A percentile compares a stretch with the other conserved stretches of the same genome.
Conservation (phyloP, 768 basidiomycete genomes). For the Zangia roseola region DNA sequence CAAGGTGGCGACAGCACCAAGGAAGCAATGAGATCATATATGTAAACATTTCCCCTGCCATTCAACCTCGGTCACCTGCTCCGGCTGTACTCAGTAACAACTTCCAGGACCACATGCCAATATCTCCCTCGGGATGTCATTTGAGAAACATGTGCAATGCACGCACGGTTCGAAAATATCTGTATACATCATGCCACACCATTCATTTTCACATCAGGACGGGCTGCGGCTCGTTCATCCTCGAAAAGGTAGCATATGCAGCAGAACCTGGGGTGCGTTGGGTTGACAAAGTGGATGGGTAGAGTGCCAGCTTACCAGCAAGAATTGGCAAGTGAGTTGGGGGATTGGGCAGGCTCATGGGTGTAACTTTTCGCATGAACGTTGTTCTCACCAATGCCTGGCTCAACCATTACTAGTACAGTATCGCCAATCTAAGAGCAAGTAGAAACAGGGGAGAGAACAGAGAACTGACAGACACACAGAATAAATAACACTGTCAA, state of each 20-base stretch:
- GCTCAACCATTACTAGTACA: conserved; percentile 51
- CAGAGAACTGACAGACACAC: conserved; percentile 35
- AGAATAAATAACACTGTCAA: conserved; percentile 58
- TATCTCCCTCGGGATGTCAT: no score
- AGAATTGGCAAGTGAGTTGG: conserved; percentile 54
- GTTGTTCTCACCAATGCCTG: conserved; percentile 48
- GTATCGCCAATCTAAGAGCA: conserved; percentile 53
- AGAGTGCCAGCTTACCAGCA: conserved; percentile 48
- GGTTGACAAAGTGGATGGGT: background rate
- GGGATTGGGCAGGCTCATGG: conserved; percentile 43
- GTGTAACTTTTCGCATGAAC: conserved; percentile 41
- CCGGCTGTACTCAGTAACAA: no score
- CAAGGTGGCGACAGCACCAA: no score
- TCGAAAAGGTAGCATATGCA: conserved; percentile 66
- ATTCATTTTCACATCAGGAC: no score
- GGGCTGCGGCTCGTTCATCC: conserved; percentile 14
- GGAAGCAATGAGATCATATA: no score
- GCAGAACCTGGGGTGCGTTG: conserved; percentile 53
- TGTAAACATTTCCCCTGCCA: no score
- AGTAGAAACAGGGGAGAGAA: conserved; percentile 7
- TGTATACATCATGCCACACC: no score
- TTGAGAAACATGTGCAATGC: no score
- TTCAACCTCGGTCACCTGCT: no score
- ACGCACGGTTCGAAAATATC: no score
- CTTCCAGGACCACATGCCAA: no score